A percentile compares a stretch with the other conserved stretches of the same genome.
phyloP scores from a whole-genome alignment of 202 grass and related monocot genomes.

The Cymbopogon flexuosus region DNA sequence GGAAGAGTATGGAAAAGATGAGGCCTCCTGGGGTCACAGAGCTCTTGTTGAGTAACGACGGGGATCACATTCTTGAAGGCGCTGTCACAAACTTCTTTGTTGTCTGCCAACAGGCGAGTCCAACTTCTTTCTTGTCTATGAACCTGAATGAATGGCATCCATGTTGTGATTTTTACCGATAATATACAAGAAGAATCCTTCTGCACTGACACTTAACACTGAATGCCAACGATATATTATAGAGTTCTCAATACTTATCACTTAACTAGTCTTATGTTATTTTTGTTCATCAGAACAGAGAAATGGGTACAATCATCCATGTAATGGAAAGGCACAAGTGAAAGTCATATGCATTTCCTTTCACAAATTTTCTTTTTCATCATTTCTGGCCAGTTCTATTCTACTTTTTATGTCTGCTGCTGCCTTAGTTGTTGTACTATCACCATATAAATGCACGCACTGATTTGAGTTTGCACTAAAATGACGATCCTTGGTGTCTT shows the following conservation, averaged over 20 bases:
- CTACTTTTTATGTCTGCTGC: not conserved
- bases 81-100: not conserved
- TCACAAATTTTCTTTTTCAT: not conserved
- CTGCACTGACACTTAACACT: not conserved
- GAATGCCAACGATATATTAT: conserved; percentile 1
- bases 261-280: not conserved
- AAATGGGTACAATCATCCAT: not conserved
- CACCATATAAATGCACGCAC: not conserved
- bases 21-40: conserved; percentile 63
- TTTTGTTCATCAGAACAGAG: not conserved
- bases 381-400: not conserved
- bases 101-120: not conserved
- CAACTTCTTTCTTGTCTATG: not conserved
- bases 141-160: not conserved
- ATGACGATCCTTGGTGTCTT: not conserved
- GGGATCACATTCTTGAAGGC: conserved; percentile 73
- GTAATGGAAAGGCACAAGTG: not conserved
- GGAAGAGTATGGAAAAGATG: conserved; percentile 79
- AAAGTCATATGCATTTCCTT: not conserved
- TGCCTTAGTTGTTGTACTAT: not conserved
- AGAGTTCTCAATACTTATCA: conserved; percentile 5
- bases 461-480: not conserved
- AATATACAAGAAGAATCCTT: not conserved
- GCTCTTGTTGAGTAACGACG: conserved; percentile 70
- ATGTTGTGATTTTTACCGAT: not conserved